Percentiles rank a stretch among this genome's conserved stretches.
These are phyloP conservation scores for Xylaria sp. DNA, from an alignment of 2,329 filamentous ascomycete genomes.

Conservation along the genomic window DNA sequence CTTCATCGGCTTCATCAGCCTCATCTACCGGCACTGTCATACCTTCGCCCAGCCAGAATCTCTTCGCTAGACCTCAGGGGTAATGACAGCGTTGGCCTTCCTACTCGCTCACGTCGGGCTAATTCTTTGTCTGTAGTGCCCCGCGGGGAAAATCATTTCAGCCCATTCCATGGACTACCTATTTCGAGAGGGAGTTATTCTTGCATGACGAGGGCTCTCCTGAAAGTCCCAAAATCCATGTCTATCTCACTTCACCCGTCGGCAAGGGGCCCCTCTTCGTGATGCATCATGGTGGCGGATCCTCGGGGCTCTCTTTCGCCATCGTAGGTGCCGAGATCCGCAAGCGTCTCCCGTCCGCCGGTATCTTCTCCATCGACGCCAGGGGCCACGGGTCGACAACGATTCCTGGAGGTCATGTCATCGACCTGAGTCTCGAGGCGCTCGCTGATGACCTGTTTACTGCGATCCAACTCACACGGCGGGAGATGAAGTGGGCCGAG, in stretches of 20 bases:
- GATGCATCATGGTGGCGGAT: constrained; percentile 93
- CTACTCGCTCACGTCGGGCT: constrained; percentile 17
- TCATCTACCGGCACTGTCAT: constrained; percentile 93
- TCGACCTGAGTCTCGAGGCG: constrained; percentile 74
- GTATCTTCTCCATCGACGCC: constrained; percentile 84
- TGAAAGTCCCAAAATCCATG: constrained; percentile 71
- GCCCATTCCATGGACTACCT: constrained; percentile 83
- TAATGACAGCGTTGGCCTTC: constrained; percentile 46
- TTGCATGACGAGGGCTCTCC: constrained; percentile 57
- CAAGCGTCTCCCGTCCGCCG: constrained; percentile 77
- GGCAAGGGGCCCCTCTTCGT: constrained; percentile 83
- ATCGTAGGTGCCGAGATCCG: constrained; percentile 78
- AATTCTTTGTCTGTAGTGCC: constrained; percentile 46
- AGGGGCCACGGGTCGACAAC: constrained; percentile 81
- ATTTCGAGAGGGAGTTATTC: constrained; percentile 87
- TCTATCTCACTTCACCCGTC: constrained; percentile 82
- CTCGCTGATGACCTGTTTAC: constrained; percentile 74
- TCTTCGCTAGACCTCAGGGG: constrained; percentile 75
- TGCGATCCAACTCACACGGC: constrained; percentile 70
- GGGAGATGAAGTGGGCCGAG: constrained; percentile 72
- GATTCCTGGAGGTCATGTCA: constrained; percentile 46
- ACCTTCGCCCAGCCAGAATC: constrained; percentile 73
- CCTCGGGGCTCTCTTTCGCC: constrained; percentile 91
- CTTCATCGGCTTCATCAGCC: constrained; percentile 80
- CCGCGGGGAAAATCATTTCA: constrained; percentile 62